A percentile compares a stretch with the other conserved stretches of the same genome.
Evolutionary conservation across 2,329 filamentous ascomycete genomes (phyloP).

Genomic region (Lecanicillium sp.): DNA sequence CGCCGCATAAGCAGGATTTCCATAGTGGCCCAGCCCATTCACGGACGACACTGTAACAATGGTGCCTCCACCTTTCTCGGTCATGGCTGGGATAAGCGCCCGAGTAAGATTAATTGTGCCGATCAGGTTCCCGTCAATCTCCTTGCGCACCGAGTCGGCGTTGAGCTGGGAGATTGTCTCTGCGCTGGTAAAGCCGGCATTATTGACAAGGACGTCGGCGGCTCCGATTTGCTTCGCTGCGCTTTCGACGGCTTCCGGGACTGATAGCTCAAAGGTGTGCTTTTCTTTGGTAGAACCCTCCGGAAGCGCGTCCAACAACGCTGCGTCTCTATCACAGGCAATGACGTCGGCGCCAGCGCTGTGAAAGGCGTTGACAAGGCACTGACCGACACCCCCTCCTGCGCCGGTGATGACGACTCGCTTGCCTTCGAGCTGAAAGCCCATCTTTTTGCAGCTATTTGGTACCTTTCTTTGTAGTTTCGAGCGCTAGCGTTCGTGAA

Average conservation of each 20-base stretch:
- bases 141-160: not conserved
- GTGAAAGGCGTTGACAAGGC: not conserved
- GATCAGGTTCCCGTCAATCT: not conserved
- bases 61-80: not conserved
- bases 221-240: not conserved
- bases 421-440: conserved; percentile 1
- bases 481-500: too few species aligned
- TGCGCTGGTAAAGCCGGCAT: conserved; percentile 1
- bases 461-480: too few species aligned
- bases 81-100: too few species aligned
- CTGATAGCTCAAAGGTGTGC: conserved; percentile 1
- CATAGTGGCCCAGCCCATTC: not conserved
- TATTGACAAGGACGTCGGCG: conserved; percentile 1
- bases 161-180: conserved; percentile 1
- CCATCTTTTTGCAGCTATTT: too few species aligned
- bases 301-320: not conserved
- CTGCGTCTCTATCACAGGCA: not conserved
- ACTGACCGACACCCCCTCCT: not conserved
- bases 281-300: not conserved
- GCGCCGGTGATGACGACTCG: conserved; percentile 3
- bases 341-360: not conserved
- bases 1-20: conserved; percentile 1
- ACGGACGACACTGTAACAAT: conserved; percentile 1
- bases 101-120: too few species aligned
- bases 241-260: not conserved